phyloP scores from a whole-genome alignment of 2,329 filamentous ascomycete species.

The Volutella citrinella region DNA sequence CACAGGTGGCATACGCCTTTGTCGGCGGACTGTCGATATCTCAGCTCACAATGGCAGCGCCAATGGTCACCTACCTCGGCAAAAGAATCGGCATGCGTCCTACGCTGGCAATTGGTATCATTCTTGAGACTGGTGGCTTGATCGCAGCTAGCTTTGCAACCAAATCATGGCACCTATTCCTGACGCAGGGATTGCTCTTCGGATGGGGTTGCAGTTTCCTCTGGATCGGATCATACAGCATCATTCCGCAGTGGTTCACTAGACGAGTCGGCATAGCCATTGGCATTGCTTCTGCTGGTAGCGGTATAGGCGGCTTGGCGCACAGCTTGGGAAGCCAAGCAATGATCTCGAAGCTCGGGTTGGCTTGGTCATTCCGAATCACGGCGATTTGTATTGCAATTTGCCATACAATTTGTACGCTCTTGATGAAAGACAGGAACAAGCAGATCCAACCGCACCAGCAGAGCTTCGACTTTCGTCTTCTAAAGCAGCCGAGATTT shows the following conservation, averaged over 20 bases:
- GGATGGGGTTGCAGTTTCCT: conserved; percentile 69
- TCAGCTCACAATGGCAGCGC: conserved; percentile 60
- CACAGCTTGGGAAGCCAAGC: conserved; percentile 5
- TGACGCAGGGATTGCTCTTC: conserved; percentile 69
- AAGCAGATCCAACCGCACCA: background rate
- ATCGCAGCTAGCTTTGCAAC: conserved; percentile 65
- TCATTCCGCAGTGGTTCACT: conserved; percentile 67
- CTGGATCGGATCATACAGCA: conserved; percentile 62
- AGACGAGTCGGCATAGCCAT: conserved; percentile 26
- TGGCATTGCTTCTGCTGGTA: conserved; percentile 5
- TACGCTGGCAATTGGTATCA: conserved; percentile 60
- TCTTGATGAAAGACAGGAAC: conserved; percentile 2
- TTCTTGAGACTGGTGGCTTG: conserved; percentile 59
- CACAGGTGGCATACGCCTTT: conserved; percentile 65
- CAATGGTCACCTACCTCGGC: conserved; percentile 58
- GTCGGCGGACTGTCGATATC: conserved; percentile 46
- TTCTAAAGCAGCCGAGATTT: conserved; percentile 5
- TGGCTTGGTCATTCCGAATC: conserved; percentile 8
- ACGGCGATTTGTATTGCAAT: conserved; percentile 3
- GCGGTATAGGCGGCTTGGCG: conserved; percentile 5
- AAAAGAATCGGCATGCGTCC: conserved; percentile 57
- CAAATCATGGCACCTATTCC: conserved; percentile 67
- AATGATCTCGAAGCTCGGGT: conserved; percentile 3
- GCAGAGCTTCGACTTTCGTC: background rate
- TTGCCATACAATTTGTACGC: conserved; percentile 1